A percentile compares a stretch with the other conserved stretches of the same genome.
These are phyloP conservation scores for Tuber indicum DNA, from an alignment of 495 filamentous ascomycete species.

Conservation along the genomic window DNA sequence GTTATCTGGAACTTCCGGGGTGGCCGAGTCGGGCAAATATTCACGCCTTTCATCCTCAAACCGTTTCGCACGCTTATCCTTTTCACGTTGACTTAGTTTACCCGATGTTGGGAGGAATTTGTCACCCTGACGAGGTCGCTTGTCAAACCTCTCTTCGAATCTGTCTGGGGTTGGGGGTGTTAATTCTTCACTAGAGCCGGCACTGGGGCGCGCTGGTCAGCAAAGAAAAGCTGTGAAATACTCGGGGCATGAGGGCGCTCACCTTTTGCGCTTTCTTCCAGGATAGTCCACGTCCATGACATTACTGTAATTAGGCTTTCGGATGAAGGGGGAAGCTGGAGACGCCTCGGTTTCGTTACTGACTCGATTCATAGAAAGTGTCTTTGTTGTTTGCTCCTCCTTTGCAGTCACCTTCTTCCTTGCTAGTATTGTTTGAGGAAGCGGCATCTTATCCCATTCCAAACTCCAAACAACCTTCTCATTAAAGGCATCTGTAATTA, in stretches of 20 bases:
- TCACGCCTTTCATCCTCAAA: constrained; percentile 66
- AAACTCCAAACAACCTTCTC: constrained; percentile 58
- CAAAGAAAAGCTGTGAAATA: background rate
- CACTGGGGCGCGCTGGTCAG: constrained; percentile 18
- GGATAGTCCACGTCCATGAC: constrained; percentile 51
- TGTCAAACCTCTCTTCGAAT: constrained; percentile 41
- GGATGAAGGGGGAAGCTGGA: constrained; percentile 15
- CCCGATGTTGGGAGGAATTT: constrained; percentile 45
- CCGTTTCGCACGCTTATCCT: constrained; percentile 82
- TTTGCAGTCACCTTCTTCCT: constrained; percentile 54
- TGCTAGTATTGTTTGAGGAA: constrained; percentile 82
- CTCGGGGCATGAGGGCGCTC: constrained; percentile 10
- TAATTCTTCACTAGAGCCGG: constrained; percentile 30
- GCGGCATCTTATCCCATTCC: constrained; percentile 73
- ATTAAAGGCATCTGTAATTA: constrained; percentile 75
- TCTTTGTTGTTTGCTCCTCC: constrained; percentile 27
- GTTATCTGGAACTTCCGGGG: constrained; percentile 55
- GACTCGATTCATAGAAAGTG: constrained; percentile 43
- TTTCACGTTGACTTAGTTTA: constrained; percentile 85
- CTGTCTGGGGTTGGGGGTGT: constrained; percentile 34
- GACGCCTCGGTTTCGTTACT: constrained; percentile 31
- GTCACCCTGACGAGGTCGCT: constrained; percentile 41
- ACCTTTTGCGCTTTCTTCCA: constrained; percentile 42
- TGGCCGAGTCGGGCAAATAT: constrained; percentile 55
- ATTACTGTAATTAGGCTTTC: constrained; percentile 39